Conservation (phyloP, 2,329 filamentous ascomycete species). For the Diaporthe amygdali region DNA sequence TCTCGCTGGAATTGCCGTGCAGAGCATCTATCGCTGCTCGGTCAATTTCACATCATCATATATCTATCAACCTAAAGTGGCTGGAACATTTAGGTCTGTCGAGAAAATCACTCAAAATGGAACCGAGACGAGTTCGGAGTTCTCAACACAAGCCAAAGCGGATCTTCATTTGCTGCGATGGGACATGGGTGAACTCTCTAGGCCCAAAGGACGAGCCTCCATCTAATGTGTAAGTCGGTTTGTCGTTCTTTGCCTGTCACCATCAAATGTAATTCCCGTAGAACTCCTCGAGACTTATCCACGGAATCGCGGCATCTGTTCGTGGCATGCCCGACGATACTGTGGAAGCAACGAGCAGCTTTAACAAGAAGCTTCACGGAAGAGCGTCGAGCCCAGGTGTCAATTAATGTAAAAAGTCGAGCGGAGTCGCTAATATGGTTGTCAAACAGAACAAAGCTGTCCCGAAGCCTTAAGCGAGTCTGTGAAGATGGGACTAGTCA, state of each 20-base stretch:
- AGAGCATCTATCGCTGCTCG: not conserved
- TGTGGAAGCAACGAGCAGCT: not conserved
- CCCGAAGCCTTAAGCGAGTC: slow-evolving; percentile 32
- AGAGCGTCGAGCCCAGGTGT: not conserved
- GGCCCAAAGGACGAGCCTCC: slow-evolving; percentile 30
- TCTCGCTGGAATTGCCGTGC: not conserved
- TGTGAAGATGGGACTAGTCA: slow-evolving; percentile 34
- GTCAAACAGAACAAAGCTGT: slow-evolving; percentile 29
- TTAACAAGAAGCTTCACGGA: not conserved
- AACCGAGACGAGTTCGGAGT: not conserved
- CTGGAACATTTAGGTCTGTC: not conserved
- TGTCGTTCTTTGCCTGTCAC: not conserved
- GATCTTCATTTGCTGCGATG: slow-evolving; percentile 39
- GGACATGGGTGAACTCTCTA: slow-evolving; percentile 40
- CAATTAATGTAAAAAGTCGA: not conserved
- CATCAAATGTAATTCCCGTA: no score
- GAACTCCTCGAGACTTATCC: not conserved
- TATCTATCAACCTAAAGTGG: not conserved
- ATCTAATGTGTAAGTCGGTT: slow-evolving; percentile 32
- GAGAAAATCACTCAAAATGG: not conserved
- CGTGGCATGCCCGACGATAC: not conserved
- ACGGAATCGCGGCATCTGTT: no score
- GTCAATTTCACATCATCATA: not conserved
- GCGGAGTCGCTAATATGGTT: not conserved
- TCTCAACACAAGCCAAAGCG: slow-evolving; percentile 28